Percentiles rank a stretch among this genome's conserved stretches.
These are phyloP conservation scores for Flaveria robusta DNA, from an alignment of 129 eudicot genomes.

Conservation along the genomic window DNA sequence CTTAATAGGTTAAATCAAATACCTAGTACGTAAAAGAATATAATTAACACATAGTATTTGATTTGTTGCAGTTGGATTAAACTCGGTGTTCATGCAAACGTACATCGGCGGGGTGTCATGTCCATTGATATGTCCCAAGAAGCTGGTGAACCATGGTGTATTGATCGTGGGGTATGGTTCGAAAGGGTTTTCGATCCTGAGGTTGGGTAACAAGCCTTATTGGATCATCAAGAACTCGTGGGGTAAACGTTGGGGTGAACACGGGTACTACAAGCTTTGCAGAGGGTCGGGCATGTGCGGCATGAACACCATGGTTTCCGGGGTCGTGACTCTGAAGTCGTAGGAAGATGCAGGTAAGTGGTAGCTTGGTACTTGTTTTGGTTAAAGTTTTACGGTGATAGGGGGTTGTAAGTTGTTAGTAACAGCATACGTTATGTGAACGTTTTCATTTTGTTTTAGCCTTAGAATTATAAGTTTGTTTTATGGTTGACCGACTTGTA, in stretches of 20 bases:
- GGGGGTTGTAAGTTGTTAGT: background rate
- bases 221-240: slow-evolving; percentile 97
- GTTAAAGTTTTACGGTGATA: background rate
- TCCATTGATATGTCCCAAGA: slow-evolving; percentile 79
- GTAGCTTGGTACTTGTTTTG: background rate
- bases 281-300: slow-evolving; percentile 86
- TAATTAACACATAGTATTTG: background rate
- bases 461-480: background rate
- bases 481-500: background rate
- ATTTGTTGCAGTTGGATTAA: slow-evolving; percentile 61
- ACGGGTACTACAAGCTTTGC: slow-evolving; percentile 75
- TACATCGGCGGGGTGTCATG: slow-evolving; percentile 95
- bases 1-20: no score
- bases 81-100: slow-evolving; percentile 92
- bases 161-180: slow-evolving; percentile 82
- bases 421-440: background rate
- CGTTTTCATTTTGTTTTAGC: background rate
- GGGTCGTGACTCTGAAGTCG: slow-evolving; percentile 49
- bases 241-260: slow-evolving; percentile 87
- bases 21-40: no score
- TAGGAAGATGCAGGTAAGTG: background rate
- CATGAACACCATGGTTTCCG: slow-evolving; percentile 83
- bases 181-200: slow-evolving; percentile 73
- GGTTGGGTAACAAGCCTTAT: slow-evolving; percentile 71
- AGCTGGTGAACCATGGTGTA: slow-evolving; percentile 75